These are phyloP conservation scores for Yamadazyma sp. DNA, from an alignment of 1,139 yeast genomes.

Conservation along the genomic window DNA sequence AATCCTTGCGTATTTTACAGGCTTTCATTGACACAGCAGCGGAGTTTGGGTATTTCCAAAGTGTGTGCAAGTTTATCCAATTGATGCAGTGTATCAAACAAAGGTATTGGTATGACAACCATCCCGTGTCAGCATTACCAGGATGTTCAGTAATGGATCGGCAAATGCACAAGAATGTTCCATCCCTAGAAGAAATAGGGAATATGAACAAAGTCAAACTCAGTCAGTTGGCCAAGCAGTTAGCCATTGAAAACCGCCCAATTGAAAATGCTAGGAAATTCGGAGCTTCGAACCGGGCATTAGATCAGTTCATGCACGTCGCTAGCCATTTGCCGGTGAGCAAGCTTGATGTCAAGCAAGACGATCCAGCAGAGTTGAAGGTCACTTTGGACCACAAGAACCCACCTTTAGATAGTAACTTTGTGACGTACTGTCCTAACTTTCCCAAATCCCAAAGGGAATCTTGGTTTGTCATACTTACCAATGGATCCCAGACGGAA, in stretches of 20 bases:
- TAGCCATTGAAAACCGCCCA: conserved; percentile 27
- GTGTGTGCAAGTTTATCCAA: conserved; percentile 60
- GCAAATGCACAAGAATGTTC: conserved; percentile 10
- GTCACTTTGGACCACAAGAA: conserved; percentile 57
- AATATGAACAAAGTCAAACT: conserved; percentile 26
- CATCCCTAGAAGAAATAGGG: conserved; percentile 14
- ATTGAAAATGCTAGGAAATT: conserved; percentile 22
- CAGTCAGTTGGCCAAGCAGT: conserved; percentile 29
- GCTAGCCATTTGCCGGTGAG: conserved; percentile 54
- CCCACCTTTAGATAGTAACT: conserved; percentile 55
- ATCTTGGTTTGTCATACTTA: conserved; percentile 82
- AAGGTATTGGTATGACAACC: conserved; percentile 82
- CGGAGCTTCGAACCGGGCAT: conserved; percentile 18
- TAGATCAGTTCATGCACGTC: conserved; percentile 39
- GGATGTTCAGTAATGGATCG: conserved; percentile 48
- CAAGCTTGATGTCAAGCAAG: conserved; percentile 33
- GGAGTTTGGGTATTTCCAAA: conserved; percentile 70
- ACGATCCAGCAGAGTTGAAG: conserved; percentile 29
- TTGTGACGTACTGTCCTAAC: conserved; percentile 70
- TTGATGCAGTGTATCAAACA: conserved; percentile 90
- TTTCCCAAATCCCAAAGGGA: conserved; percentile 93
- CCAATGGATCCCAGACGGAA: conserved; percentile 47
- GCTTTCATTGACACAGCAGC: conserved; percentile 90
- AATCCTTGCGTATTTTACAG: conserved; percentile 88
- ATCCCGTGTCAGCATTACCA: conserved; percentile 68